Evolutionary conservation across 2,329 filamentous ascomycete genomes (phyloP).

Genomic region (Penicillium sp.): DNA sequence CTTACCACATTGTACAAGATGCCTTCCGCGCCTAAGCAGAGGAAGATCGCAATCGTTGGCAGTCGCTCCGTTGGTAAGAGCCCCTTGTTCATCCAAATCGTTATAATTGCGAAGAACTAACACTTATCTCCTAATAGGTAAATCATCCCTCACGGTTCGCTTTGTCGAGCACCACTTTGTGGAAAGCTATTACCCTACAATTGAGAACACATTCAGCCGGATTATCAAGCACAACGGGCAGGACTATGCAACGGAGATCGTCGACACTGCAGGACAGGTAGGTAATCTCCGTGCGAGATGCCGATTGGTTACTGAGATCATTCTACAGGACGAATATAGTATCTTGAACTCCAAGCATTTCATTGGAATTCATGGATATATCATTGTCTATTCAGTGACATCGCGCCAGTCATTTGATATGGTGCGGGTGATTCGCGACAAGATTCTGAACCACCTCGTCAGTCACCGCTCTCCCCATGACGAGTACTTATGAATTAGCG

Average conservation of each 20-base stretch:
- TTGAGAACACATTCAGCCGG: conserved; percentile 98
- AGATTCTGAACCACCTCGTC: conserved; percentile 94
- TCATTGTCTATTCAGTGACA: conserved; percentile 97
- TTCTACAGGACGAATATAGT: conserved; percentile 84
- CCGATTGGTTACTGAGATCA: conserved; percentile 15
- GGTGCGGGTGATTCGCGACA: conserved; percentile 92
- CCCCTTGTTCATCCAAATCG: background rate
- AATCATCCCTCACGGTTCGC: conserved; percentile 94
- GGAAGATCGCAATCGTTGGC: conserved; percentile 94
- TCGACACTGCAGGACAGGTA: conserved; percentile 95
- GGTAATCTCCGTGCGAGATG: conserved; percentile 22
- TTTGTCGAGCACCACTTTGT: conserved; percentile 98
- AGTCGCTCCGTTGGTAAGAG: conserved; percentile 81
- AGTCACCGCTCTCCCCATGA: conserved; percentile 27
- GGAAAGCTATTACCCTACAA: conserved; percentile 98
- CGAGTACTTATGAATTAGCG: background rate
- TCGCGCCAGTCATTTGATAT: conserved; percentile 95
- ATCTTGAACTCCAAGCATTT: conserved; percentile 98
- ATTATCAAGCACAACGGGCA: conserved; percentile 89
- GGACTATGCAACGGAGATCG: conserved; percentile 93
- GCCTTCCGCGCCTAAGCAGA: conserved; percentile 74
- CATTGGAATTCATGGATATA: conserved; percentile 97
- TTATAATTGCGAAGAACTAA: conserved; percentile 1
- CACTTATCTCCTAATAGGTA: conserved; percentile 61
- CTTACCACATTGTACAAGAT: conserved; percentile 44